Evolutionary conservation across 306 rosid species (phyloP).

Genomic region (Cicer arietinum): DNA sequence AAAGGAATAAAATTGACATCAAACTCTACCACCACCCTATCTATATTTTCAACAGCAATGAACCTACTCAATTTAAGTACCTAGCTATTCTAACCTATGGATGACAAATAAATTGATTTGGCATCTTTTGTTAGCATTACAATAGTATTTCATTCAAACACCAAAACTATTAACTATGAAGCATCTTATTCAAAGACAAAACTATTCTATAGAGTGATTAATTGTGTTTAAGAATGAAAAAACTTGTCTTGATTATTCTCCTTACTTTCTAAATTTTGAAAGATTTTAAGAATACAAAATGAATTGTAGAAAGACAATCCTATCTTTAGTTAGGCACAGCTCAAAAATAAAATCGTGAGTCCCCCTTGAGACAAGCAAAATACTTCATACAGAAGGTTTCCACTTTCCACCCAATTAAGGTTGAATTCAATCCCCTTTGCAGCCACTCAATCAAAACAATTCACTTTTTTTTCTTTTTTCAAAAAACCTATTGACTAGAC

Average conservation of each 20-base stretch:
- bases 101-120: slow-evolving; percentile 11
- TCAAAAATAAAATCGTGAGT: slow-evolving; percentile 25
- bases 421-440: background rate
- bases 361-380: background rate
- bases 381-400: slow-evolving; percentile 10
- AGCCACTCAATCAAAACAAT: background rate
- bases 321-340: background rate
- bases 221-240: too few relatives aligned
- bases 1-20: slow-evolving; percentile 16
- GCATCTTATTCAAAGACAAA: background rate
- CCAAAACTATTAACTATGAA: background rate
- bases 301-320: slow-evolving; percentile 2
- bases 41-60: slow-evolving; percentile 2
- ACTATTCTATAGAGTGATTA: too few relatives aligned
- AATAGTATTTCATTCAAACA: background rate
- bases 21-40: background rate
- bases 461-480: background rate
- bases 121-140: background rate
- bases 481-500: too few relatives aligned
- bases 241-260: too few relatives aligned
- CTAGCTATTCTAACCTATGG: background rate
- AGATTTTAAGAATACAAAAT: too few relatives aligned
- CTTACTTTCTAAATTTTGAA: too few relatives aligned
- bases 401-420: slow-evolving; percentile 5
- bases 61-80: slow-evolving; percentile 27